Evolutionary conservation across 306 rosid genomes (phyloP), one percentile per base, ranked within the genome.

Genomic region (Parietaria judaica): DNA sequence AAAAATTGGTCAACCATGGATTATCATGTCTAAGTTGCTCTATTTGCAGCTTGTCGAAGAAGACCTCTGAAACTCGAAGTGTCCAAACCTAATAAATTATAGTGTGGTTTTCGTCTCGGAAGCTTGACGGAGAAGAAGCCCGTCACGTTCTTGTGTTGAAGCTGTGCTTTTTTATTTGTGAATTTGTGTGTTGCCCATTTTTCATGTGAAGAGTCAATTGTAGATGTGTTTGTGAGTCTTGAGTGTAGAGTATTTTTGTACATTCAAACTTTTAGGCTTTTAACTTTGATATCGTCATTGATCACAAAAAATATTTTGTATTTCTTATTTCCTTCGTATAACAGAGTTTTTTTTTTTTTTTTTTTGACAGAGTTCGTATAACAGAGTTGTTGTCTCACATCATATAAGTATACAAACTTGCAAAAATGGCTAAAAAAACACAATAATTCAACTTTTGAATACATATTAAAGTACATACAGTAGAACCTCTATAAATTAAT

Each of bases 41-140:
- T 71, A 68, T 80, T 72, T 68, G 56, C 88, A 87, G 97, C 86
- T 78, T 67, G 79, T 73, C 46, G 95, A 80, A 74, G 87, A 90
- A 50, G 86, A 82, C 64, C 76, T 77, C 14, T 85, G 66, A 83
- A 54, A 55, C 59, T 51, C 61, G 63, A 63, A 72, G 36, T 60
- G 5, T 23, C 31, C 31, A 23, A 23, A 23, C 31, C 31, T 23
- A 23, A 23, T 23, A 23, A 23, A 23, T 23, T 23, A 48, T 31
- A 14, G 61, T 61, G 44, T 54, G 16, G 59, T 14, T 12, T 65
- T 47, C 16, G 23, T 46, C 41, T 16, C n/a, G 11, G 4, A 39
- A 50, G 43, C 60, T 58, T 58, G 16, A 49, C 3, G 58, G 15
- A 41, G 39, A 46, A 41, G 61, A 55, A 65, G 48, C 9, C 45